Percentiles rank a stretch among this genome's conserved stretches.
phyloP scores from a whole-genome alignment of 192 early-diverging fungal species.

The Allomyces javanicus region DNA sequence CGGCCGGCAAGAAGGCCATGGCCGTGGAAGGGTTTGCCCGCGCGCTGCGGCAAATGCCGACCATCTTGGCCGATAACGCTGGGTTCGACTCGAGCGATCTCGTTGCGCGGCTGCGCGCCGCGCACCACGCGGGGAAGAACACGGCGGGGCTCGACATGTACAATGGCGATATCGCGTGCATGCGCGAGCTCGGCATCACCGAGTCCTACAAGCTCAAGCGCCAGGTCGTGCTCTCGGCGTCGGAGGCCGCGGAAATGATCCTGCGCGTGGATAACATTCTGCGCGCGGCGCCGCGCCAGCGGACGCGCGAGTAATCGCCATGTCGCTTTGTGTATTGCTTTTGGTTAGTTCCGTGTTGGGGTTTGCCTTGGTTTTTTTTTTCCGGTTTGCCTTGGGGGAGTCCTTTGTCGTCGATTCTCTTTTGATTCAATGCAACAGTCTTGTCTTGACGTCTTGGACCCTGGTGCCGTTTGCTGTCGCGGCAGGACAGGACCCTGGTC shows the following conservation, averaged over 20 bases:
- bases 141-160: slow-evolving; percentile 76
- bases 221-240: slow-evolving; percentile 75
- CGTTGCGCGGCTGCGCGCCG: slow-evolving; percentile 76
- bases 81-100: slow-evolving; percentile 89
- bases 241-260: slow-evolving; percentile 94
- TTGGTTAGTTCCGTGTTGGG: neutral
- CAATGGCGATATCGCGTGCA: slow-evolving; percentile 55
- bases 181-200: slow-evolving; percentile 71
- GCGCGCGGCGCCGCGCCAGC: slow-evolving; percentile 57
- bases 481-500: no score
- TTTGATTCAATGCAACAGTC: no score
- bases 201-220: slow-evolving; percentile 95
- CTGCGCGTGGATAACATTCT: slow-evolving; percentile 96
- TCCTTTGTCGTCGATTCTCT: no score
- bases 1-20: slow-evolving; percentile 85
- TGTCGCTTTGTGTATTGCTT: neutral
- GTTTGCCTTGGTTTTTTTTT: neutral
- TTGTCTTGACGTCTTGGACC: no score
- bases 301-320: slow-evolving; percentile 1
- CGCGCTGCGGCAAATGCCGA: slow-evolving; percentile 89
- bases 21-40: slow-evolving; percentile 88
- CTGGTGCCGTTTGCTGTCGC: no score
- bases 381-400: neutral
- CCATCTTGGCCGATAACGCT: slow-evolving; percentile 91
- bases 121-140: slow-evolving; percentile 67